Base-by-base conservation (phyloP, 441 rosid species). In the Erysimum cheiri region DNA sequence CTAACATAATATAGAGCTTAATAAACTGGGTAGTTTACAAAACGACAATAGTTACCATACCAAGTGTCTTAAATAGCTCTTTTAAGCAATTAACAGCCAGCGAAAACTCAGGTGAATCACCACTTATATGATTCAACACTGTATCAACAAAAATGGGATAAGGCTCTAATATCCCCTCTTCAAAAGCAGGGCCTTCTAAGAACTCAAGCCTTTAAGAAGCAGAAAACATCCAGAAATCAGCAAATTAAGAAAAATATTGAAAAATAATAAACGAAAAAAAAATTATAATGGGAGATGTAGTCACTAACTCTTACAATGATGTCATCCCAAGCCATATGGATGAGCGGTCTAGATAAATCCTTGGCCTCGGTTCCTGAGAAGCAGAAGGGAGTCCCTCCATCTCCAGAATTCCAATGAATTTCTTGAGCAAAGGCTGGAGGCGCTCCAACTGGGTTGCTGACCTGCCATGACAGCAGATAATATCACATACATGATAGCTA, bases 51-150 rank as follows among this genome's bases (percentile, higher is more conserved):
- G 73, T 69, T 76, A 70, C 39, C 79, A 70, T 81, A 93, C 99
- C 99, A 77, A 96, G 97, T 87, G 90, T 90, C 85, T 85, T 90
- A 77, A 96, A 92, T 59, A 96, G 97, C 81, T 88, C 96, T 81
- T 85, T 90, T 79, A 96, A 82, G 82, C 97, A 93, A 79, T 80
- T 80, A 64, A 90, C 93, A 50, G 97, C 98, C 85, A 89, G 88
- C 50, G 97, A 88, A 82, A 96, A 96, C 66, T 90, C 99, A 55
- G 85, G 81, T 33, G 96, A 90, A 84, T 96, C 98, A 17, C 96
- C 86, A 52, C 96, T 87, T 65, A 96, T 73, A 78, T 93, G 97
- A 76, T 96, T 91, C 69, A 96, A 88, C 77, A 96, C 94, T 65
- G 88, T 87, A 78, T 96, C 98, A 78, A 96, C 86, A 79, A 93